phyloP scores from a whole-genome alignment of 2,329 filamentous ascomycete genomes.

The Sclerotinia nivalis region DNA sequence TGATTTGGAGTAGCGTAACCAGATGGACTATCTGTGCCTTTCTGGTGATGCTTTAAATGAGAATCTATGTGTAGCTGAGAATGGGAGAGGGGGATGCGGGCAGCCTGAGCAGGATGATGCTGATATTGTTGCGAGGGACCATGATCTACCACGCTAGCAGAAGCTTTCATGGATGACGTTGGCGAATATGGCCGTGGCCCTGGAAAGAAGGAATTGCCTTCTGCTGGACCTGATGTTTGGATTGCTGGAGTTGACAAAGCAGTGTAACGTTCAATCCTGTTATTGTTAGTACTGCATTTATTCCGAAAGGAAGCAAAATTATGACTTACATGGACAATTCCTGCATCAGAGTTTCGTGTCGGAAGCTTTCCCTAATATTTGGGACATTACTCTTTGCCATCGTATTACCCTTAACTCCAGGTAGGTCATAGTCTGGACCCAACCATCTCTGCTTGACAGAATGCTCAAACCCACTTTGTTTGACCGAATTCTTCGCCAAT shows the following conservation, averaged over 20 bases:
- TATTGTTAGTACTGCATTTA: constrained; percentile 24
- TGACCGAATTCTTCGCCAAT: constrained; percentile 91
- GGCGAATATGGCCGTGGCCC: constrained; percentile 39
- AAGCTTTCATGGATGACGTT: constrained; percentile 40
- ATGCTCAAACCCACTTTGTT: constrained; percentile 90
- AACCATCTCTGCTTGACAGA: constrained; percentile 91
- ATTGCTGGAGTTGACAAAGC: constrained; percentile 28
- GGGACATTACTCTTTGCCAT: constrained; percentile 97
- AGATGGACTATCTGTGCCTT: constrained; percentile 26
- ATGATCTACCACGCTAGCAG: constrained; percentile 23
- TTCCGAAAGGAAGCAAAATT: not conserved
- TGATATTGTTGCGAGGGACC: constrained; percentile 33
- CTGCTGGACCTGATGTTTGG: constrained; percentile 31
- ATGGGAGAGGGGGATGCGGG: constrained; percentile 36
- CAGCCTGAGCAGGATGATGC: constrained; percentile 41
- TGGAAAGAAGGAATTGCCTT: constrained; percentile 34
- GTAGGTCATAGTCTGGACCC: constrained; percentile 72
- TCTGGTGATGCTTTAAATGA: constrained; percentile 17
- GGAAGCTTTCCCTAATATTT: constrained; percentile 85
- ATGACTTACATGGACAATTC: constrained; percentile 76
- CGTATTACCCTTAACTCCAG: constrained; percentile 81
- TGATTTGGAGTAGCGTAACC: constrained; percentile 26
- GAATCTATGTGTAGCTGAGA: constrained; percentile 35
- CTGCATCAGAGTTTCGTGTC: constrained; percentile 80
- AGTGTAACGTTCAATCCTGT: constrained; percentile 43